Evolutionary conservation across 495 filamentous ascomycete genomes (phyloP), one percentile per base, ranked within the genome.

Genomic region (Penicillium mononematosum): DNA sequence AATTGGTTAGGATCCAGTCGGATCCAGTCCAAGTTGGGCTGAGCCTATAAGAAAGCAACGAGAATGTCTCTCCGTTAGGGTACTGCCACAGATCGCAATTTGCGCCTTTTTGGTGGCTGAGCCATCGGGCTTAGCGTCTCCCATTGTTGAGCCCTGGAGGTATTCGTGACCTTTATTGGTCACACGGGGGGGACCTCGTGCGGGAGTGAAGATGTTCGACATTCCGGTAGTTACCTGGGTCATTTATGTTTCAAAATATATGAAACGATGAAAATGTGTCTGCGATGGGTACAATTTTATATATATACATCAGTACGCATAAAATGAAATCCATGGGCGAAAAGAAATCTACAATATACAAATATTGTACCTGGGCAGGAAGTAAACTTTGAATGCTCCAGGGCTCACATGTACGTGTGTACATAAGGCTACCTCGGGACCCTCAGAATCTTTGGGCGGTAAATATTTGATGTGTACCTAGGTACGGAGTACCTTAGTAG

Each of bases 101-200:
- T 31, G 45, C 17, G 45, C 32, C 45, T 32, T 41, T 39, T 53
- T 42, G 24, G 50, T 53, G 50, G 39, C 50, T 53, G 50, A 44
- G 25, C 50, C 39, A 36, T 52, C 34, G 24, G 3, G 50, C 50
- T 44, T 53, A 44, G 50, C 50, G 50, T 43, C 50, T 43, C 4
- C 16, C 49, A 39, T 53, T 52, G 50, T 53, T 52, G 50, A 25
- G 17, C 24, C n/a, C 24, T 25, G 24, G 5, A 17, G 34, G 6
- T 41, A 42, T 31, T 41, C 5, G 5, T 49, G 25, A 32, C 24
- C 17, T n/a, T 8, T 3, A 38, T 50, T 38, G 47, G 47, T 38
- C 45, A 48, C 4, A 17, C 17, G 12, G 4, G 24, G 24, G 20
- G 20, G 6, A 20, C 29, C 27, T 47, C 16, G 22, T 47, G 24